phyloP scores from a whole-genome alignment of 441 rosid species.

The Adansonia madagascariensis region DNA sequence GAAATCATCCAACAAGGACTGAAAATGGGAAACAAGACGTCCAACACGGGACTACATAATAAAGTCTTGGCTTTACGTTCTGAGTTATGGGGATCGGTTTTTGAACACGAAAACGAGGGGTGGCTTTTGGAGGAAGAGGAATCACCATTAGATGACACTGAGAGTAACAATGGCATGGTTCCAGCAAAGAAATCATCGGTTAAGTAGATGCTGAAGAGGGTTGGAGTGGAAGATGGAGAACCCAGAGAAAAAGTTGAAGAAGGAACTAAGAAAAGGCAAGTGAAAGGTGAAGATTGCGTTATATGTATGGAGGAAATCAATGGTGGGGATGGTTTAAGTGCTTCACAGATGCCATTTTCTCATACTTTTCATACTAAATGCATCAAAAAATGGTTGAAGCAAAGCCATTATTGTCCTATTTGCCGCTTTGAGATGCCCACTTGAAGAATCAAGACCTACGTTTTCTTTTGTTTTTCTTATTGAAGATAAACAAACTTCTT shows the following conservation, averaged over 20 bases:
- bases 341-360: not conserved
- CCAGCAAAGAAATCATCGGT: not conserved
- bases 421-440: not conserved
- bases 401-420: not conserved
- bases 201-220: not conserved
- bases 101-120: not conserved
- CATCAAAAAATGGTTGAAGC: not conserved
- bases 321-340: not conserved
- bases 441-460: not conserved
- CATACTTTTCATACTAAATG: not conserved
- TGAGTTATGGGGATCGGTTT: not conserved
- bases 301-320: constrained; percentile 10
- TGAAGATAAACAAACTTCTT: too few species aligned
- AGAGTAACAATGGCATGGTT: not conserved
- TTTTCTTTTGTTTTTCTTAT: not conserved
- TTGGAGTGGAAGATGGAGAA: not conserved
- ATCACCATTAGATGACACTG: too few species aligned
- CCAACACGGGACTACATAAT: not conserved
- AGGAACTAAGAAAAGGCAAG: not conserved
- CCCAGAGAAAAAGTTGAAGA: not conserved
- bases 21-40: too few species aligned
- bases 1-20: too few species aligned
- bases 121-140: not conserved
- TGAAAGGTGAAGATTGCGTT: not conserved
- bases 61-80: not conserved